Conservation (phyloP, 2,329 filamentous ascomycete genomes). For the Decorospora gaudefroyi region DNA sequence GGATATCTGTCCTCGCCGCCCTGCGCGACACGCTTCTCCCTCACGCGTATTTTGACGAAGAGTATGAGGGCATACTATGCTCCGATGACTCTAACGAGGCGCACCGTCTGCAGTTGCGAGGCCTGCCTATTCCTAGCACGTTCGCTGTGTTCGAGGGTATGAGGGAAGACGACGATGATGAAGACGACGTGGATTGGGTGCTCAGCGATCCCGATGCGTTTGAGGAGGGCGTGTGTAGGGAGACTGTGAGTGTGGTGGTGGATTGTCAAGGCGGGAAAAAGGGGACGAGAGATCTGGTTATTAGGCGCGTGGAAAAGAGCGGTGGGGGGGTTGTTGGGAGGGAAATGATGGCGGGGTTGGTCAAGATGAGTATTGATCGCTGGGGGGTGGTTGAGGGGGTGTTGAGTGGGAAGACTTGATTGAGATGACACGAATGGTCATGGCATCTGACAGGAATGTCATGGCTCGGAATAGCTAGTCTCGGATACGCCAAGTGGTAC, state of each 20-base stretch:
- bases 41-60: constrained; percentile 78
- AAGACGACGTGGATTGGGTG: constrained; percentile 63
- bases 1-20: constrained; percentile 81
- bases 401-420: constrained; percentile 19
- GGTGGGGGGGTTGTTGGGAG: constrained; percentile 74
- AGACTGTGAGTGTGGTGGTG: constrained; percentile 83
- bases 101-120: constrained; percentile 62
- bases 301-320: constrained; percentile 77
- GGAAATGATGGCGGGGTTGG: constrained; percentile 64
- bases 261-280: constrained; percentile 68
- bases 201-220: constrained; percentile 86
- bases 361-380: constrained; percentile 63
- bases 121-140: constrained; percentile 74
- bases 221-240: constrained; percentile 83
- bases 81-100: constrained; percentile 62
- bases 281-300: constrained; percentile 64
- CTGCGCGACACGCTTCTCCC: constrained; percentile 78
- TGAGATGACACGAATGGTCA: neutral
- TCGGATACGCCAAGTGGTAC: neutral
- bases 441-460: too few relatives aligned
- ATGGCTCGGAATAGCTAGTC: neutral
- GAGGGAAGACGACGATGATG: constrained; percentile 51
- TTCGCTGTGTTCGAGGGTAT: constrained; percentile 69
- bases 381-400: constrained; percentile 62
- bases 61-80: constrained; percentile 79